Evolutionary conservation across 768 basidiomycete genomes (phyloP), one percentile per base, ranked within the genome.

Genomic region (Mycena vitilis): DNA sequence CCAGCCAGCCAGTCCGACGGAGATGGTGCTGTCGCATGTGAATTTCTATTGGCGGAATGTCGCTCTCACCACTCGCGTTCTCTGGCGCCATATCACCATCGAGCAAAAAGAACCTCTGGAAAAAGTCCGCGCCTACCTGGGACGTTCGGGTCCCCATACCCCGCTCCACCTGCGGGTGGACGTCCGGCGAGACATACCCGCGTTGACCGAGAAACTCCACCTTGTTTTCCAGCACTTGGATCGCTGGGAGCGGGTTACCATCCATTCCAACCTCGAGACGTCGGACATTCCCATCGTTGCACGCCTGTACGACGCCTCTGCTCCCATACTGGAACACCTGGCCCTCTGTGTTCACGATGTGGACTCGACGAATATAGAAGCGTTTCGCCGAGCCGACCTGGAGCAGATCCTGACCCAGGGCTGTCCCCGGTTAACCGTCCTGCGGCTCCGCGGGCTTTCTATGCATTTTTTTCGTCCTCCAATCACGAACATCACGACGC

Each of bases 381-480:
- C 64, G 11, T 59, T 75, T 13, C 69, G 75, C 49, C 55, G 61
- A 15, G 63, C 67, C 11, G 71, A 74, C 20, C 51, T 62, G 15
- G 61, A 70, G n/a, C 66, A 73, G 51, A 76, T 81, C 11, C 75
- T 83, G 65, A 72, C 72, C 13, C 65, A 69, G 16, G 78, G 77
- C 3, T 74, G 77, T 4, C 75, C 79, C 8, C 72, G 71, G 22
- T 76, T 86, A 15, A 70, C 73, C 16, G 82, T 82, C 47, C 72
- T 86, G 15, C 81, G 84, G 9, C 80, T 87, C 36, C 80, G 83
- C 6, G 85, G 85, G 11, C 69, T 85, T 12, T 83, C 85, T 0
- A 75, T 84, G 30, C 76, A 82, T 48, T 75, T 81, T 45, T 81
- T 84, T 63, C 78, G 75, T 1, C 83, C 84, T 6, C 79, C 77